Evolutionary conservation across 768 basidiomycete species (phyloP).

Genomic region (Russula dissimulans): DNA sequence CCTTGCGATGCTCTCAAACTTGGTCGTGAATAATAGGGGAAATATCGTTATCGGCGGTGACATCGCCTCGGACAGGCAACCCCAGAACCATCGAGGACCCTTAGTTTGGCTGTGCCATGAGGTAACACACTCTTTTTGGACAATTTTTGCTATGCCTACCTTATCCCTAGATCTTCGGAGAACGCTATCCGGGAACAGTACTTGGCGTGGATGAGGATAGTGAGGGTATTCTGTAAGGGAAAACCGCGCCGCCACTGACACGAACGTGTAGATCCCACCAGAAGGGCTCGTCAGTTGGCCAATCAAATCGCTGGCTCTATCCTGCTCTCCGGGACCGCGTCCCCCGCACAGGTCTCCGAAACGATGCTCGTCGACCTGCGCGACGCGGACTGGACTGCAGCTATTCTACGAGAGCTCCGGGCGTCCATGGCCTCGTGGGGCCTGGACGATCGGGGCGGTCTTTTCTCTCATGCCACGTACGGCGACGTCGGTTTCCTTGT

Average conservation of each 20-base stretch:
- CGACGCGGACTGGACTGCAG: slow-evolving; percentile 1
- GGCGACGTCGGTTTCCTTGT: slow-evolving; percentile 10
- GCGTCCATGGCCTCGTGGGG: slow-evolving; percentile 13
- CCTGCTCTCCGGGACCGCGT: slow-evolving; percentile 7
- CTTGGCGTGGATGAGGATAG: slow-evolving; percentile 7
- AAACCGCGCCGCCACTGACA: neutral
- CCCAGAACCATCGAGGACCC: slow-evolving; percentile 6
- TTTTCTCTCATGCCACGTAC: slow-evolving; percentile 3
- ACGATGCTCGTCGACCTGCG: slow-evolving; percentile 8
- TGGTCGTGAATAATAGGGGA: slow-evolving; percentile 9
- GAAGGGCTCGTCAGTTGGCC: slow-evolving; percentile 6
- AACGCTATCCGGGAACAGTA: slow-evolving; percentile 9
- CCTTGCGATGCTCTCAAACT: slow-evolving; percentile 8
- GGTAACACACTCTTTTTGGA: neutral
- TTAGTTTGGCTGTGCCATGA: slow-evolving; percentile 13
- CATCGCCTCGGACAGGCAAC: neutral
- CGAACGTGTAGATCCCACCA: neutral
- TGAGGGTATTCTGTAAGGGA: neutral
- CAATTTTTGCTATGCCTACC: too few species aligned
- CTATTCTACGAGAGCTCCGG: slow-evolving; percentile 6
- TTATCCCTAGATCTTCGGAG: neutral
- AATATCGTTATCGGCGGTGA: slow-evolving; percentile 13
- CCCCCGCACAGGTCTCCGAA: slow-evolving; percentile 12
- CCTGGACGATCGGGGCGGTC: neutral
- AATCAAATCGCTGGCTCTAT: slow-evolving; percentile 6